phyloP scores from a whole-genome alignment of 164 flowering plant genomes.

The Tetracentron sinense region DNA sequence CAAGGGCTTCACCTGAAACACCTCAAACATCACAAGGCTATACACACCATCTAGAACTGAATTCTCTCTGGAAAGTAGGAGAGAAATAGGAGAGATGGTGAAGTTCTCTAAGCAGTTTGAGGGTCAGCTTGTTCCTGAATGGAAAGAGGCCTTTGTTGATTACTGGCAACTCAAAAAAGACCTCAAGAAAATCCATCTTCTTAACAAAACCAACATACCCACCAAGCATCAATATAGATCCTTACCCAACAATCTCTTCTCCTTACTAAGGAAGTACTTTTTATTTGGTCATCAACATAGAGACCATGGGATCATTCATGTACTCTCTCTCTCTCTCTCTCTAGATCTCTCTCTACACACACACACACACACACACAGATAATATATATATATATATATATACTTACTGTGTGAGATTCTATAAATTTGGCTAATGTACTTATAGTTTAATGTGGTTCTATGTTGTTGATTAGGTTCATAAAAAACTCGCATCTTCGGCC shows the following conservation, averaged over 20 bases:
- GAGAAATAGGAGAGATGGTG: slow-evolving; percentile 81
- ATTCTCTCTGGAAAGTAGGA: too few species aligned
- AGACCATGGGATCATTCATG: slow-evolving; percentile 72
- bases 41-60: slow-evolving; percentile 6
- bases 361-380: background rate
- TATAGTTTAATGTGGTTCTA: slow-evolving; percentile 1
- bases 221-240: slow-evolving; percentile 30
- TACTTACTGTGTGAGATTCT: slow-evolving; percentile 2
- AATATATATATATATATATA: background rate
- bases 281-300: slow-evolving; percentile 41
- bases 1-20: slow-evolving; percentile 29
- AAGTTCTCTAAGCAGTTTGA: slow-evolving; percentile 96
- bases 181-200: slow-evolving; percentile 69
- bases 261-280: slow-evolving; percentile 43
- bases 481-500: slow-evolving; percentile 64
- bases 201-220: slow-evolving; percentile 19
- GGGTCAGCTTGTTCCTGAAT: slow-evolving; percentile 91
- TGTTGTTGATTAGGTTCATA: slow-evolving; percentile 60
- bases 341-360: slow-evolving; percentile 8
- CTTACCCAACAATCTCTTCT: slow-evolving; percentile 30
- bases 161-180: slow-evolving; percentile 84
- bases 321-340: too few species aligned
- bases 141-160: slow-evolving; percentile 98
- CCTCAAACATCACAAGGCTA: slow-evolving; percentile 20
- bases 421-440: background rate